phyloP scores from a whole-genome alignment of 495 filamentous ascomycete genomes.

The Xylaria intraflava region DNA sequence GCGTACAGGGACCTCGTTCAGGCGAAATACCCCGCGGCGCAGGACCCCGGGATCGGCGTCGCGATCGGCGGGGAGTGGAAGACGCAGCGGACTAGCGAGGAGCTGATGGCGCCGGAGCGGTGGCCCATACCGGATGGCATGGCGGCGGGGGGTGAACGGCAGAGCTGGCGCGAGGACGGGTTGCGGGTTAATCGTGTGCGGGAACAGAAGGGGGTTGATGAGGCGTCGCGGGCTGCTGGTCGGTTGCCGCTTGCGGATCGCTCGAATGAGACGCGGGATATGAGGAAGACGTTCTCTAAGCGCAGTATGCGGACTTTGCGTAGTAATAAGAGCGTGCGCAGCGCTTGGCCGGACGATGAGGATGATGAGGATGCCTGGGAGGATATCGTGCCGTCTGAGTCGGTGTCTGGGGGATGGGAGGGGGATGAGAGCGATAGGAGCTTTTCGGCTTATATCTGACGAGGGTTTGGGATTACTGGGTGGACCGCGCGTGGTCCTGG shows the following conservation, averaged over 20 bases:
- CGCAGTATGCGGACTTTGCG: constrained; percentile 12
- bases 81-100: constrained; percentile 4
- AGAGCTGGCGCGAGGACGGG: constrained; percentile 12
- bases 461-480: background rate
- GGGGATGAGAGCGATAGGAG: constrained; percentile 20
- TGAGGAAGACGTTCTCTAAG: constrained; percentile 8
- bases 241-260: constrained; percentile 10
- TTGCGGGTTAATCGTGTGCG: constrained; percentile 8
- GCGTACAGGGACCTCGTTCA: constrained; percentile 27
- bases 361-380: constrained; percentile 25
- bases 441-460: constrained; percentile 26
- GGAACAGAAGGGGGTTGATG: constrained; percentile 4
- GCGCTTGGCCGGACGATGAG: constrained; percentile 15
- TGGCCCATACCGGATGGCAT: constrained; percentile 16
- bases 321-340: constrained; percentile 19
- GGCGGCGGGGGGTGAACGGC: constrained; percentile 9
- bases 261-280: constrained; percentile 8
- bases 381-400: constrained; percentile 21
- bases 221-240: constrained; percentile 6
- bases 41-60: background rate
- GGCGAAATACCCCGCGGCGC: background rate
- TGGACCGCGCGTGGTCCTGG: no score
- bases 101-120: constrained; percentile 15
- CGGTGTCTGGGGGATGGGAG: constrained; percentile 20
- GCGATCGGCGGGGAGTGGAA: constrained; percentile 18